A percentile compares a stretch with the other conserved stretches of the same genome.
Evolutionary conservation across 176 grass and related monocot genomes (phyloP).

Genomic region (Melocanna baccifera): DNA sequence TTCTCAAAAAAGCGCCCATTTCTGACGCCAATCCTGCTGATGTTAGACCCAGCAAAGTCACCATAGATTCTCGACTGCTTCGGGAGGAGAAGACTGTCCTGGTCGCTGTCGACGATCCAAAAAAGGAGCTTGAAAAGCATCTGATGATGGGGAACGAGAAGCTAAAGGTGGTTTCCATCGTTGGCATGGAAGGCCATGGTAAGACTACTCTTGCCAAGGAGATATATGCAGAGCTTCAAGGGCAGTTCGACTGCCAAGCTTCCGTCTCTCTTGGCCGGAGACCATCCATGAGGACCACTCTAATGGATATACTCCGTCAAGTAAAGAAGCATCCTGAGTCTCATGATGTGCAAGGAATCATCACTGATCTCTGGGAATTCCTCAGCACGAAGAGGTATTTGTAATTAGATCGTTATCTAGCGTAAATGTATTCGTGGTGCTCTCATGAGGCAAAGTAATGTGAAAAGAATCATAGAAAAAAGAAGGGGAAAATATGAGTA

Average conservation of each 20-base stretch:
- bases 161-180: neutral
- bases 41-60: neutral
- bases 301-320: constrained; percentile 1
- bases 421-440: neutral
- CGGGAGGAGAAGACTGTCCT: neutral
- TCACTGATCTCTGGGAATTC: neutral
- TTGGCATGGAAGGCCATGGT: neutral
- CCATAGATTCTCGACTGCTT: neutral
- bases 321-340: neutral
- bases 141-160: neutral
- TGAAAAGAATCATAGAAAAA: no score
- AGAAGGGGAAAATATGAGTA: no score
- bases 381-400: neutral
- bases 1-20: neutral
- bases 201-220: constrained; percentile 14
- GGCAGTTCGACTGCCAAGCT: neutral
- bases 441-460: no score
- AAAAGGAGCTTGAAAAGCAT: neutral
- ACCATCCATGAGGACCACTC: neutral
- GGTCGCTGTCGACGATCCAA: neutral
- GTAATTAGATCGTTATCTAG: neutral
- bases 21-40: neutral
- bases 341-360: neutral
- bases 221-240: neutral
- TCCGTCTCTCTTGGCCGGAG: neutral